phyloP scores from a whole-genome alignment of 2,329 filamentous ascomycete genomes.

The Thyridium curvatum region DNA sequence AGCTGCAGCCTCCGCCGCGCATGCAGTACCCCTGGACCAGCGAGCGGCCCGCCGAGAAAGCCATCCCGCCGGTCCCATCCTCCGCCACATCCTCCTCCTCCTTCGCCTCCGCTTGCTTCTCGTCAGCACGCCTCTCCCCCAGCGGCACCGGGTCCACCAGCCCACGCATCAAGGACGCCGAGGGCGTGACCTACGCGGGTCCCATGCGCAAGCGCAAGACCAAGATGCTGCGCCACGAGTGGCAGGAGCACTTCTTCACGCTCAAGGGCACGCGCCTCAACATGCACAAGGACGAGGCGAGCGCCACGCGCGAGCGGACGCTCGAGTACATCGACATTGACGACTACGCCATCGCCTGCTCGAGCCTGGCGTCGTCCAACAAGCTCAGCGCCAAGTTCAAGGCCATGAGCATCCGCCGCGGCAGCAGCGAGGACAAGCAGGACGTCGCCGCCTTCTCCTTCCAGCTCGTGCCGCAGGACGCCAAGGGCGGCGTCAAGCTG shows the following conservation, averaged over 20 bases:
- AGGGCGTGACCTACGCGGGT: conserved; percentile 66
- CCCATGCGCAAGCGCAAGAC: conserved; percentile 95
- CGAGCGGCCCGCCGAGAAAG: conserved; percentile 37
- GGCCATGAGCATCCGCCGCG: conserved; percentile 59
- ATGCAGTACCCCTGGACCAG: conserved; percentile 50
- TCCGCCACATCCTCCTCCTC: conserved; percentile 12
- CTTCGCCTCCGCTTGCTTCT: conserved; percentile 12
- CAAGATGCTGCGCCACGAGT: conserved; percentile 83
- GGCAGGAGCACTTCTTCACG: conserved; percentile 87
- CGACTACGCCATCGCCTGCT: conserved; percentile 83
- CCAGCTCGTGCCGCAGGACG: conserved; percentile 71
- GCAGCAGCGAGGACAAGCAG: conserved; percentile 44
- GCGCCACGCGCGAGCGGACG: conserved; percentile 40
- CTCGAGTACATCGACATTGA: conserved; percentile 82
- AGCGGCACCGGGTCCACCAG: conserved; percentile 19
- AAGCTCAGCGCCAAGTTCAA: conserved; percentile 88
- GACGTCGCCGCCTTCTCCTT: conserved; percentile 70
- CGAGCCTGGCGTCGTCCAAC: conserved; percentile 63
- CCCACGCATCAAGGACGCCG: conserved; percentile 26
- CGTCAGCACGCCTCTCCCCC: conserved; percentile 10
- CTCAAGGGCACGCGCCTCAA: conserved; percentile 69
- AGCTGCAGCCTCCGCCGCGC: conserved; percentile 46
- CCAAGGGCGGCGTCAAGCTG: conserved; percentile 42
- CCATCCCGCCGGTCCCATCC: conserved; percentile 28
- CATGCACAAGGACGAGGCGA: conserved; percentile 61